Evolutionary conservation across 805 yeast species (phyloP).

Genomic region (Wickerhamiella azyma): DNA sequence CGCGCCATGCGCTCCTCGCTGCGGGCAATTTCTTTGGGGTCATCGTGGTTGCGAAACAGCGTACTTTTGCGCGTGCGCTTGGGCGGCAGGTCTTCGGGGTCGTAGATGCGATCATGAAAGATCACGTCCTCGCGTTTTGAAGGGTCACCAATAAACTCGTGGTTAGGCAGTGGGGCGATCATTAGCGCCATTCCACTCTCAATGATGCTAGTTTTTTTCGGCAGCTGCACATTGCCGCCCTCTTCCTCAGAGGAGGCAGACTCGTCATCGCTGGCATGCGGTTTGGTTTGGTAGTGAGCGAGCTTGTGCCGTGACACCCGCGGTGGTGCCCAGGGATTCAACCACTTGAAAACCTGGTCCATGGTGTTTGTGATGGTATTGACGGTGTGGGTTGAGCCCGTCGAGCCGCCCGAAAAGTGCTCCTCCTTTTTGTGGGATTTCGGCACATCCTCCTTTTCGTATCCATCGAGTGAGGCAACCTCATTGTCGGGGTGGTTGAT

Average conservation of each 20-base stretch:
- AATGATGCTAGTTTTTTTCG: conserved; percentile 50
- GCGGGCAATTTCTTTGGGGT: conserved; percentile 25
- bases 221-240: conserved; percentile 12
- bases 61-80: conserved; percentile 24
- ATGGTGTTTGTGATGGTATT: conserved; percentile 4
- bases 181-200: conserved; percentile 66
- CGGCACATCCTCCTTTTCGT: neutral
- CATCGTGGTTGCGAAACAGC: conserved; percentile 7
- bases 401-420: conserved; percentile 4
- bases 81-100: conserved; percentile 51
- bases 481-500: neutral
- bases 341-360: conserved; percentile 15
- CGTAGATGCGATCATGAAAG: conserved; percentile 69
- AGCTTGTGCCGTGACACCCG: conserved; percentile 19
- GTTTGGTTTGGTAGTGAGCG: conserved; percentile 2
- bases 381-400: conserved; percentile 4
- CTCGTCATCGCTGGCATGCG: conserved; percentile 1
- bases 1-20: conserved; percentile 75
- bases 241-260: conserved; percentile 12
- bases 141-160: conserved; percentile 57
- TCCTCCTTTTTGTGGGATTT: neutral
- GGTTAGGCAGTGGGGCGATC: conserved; percentile 67
- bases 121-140: conserved; percentile 47
- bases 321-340: conserved; percentile 23
- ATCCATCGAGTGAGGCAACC: conserved; percentile 1